Percentiles rank a stretch among this genome's conserved stretches.
Conservation (phyloP, 495 filamentous ascomycete genomes). For the Trichoderma gamsii region DNA sequence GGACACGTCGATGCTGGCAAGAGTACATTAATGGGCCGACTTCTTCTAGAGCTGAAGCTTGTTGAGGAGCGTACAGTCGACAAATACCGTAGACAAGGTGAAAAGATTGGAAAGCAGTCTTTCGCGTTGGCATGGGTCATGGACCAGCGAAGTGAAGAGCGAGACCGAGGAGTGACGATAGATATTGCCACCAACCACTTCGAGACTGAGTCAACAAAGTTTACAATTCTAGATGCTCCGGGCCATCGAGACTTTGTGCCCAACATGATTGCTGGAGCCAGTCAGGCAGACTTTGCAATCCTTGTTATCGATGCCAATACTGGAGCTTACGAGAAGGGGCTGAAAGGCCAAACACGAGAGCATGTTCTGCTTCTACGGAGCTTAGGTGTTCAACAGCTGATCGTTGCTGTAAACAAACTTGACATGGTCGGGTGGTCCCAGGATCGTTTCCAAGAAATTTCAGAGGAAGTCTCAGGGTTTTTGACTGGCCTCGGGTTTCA, state of each 20-base stretch:
- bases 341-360: constrained; percentile 91
- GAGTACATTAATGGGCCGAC: constrained; percentile 91
- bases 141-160: constrained; percentile 83
- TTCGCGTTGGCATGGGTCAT: constrained; percentile 96
- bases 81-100: constrained; percentile 79
- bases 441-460: constrained; percentile 77
- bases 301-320: constrained; percentile 85
- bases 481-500: constrained; percentile 75
- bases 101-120: constrained; percentile 86
- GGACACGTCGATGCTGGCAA: constrained; percentile 97
- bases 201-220: constrained; percentile 75
- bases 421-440: constrained; percentile 76
- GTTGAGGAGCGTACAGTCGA: constrained; percentile 83
- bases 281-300: constrained; percentile 93
- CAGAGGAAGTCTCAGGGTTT: constrained; percentile 76
- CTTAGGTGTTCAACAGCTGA: constrained; percentile 80
- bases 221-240: constrained; percentile 93
- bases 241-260: constrained; percentile 95
- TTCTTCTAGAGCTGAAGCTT: constrained; percentile 84
- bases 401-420: constrained; percentile 93
- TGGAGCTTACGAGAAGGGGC: constrained; percentile 85
- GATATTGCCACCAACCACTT: constrained; percentile 94
- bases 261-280: constrained; percentile 97
- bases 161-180: constrained; percentile 87
- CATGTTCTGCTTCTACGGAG: constrained; percentile 85